phyloP scores from a whole-genome alignment of 352 stramenopile species.

The Phytophthora pisi region DNA sequence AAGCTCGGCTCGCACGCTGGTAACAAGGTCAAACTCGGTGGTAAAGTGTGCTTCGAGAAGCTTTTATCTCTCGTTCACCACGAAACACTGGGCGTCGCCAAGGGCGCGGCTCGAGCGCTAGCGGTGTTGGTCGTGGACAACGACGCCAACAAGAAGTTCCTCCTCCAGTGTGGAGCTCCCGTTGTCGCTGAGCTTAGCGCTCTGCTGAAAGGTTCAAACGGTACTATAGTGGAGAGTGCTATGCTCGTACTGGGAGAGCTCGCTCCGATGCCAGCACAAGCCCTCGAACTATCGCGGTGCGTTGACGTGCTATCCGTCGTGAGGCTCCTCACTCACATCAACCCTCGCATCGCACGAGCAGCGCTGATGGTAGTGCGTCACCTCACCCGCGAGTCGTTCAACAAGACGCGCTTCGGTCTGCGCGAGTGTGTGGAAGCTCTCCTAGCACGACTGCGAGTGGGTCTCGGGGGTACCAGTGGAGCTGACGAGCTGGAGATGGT shows the following conservation, averaged over 20 bases:
- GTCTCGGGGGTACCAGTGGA: constrained; percentile 23
- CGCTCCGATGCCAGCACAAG: constrained; percentile 62
- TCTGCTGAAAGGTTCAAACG: constrained; percentile 65
- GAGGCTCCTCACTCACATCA: constrained; percentile 64
- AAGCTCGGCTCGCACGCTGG: constrained; percentile 75
- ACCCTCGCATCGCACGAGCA: constrained; percentile 60
- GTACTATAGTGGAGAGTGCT: constrained; percentile 70
- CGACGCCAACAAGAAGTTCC: constrained; percentile 70
- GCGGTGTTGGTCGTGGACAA: constrained; percentile 71
- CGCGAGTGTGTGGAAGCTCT: constrained; percentile 61
- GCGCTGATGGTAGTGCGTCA: constrained; percentile 59
- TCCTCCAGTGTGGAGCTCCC: constrained; percentile 62
- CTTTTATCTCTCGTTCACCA: constrained; percentile 68
- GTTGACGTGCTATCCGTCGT: constrained; percentile 71
- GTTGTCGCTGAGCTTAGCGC: constrained; percentile 64
- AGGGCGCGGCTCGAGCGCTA: constrained; percentile 62
- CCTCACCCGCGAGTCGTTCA: constrained; percentile 80
- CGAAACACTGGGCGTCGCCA: constrained; percentile 65
- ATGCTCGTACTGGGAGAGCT: constrained; percentile 78
- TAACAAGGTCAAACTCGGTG: constrained; percentile 82
- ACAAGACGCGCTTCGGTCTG: constrained; percentile 76
- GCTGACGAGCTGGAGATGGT: constrained; percentile 70
- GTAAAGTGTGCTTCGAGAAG: constrained; percentile 77
- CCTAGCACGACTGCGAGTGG: constrained; percentile 44
- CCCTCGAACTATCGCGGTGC: constrained; percentile 71